phyloP scores from a whole-genome alignment of 306 rosid species.

The Cucurbita pepo region DNA sequence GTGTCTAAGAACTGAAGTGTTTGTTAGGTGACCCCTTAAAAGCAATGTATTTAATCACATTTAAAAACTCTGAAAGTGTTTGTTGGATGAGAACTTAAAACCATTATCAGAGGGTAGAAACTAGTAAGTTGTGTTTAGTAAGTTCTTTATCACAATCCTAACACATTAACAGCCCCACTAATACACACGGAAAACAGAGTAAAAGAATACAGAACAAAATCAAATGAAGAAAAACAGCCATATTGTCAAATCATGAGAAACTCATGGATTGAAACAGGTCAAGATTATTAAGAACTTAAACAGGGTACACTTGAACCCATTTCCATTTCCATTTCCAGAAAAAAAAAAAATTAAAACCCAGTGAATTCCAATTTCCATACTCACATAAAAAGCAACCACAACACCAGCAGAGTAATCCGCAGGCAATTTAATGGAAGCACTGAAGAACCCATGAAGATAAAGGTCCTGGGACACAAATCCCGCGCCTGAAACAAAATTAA shows the following conservation, averaged over 20 bases:
- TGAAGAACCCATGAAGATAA: conserved; percentile 51
- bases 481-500: conserved; percentile 25
- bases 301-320: background rate
- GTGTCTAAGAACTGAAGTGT: no score
- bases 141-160: background rate
- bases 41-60: background rate
- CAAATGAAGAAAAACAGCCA: background rate
- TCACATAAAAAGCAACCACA: conserved; percentile 97
- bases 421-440: conserved; percentile 61
- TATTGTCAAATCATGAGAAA: background rate
- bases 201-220: background rate
- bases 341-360: background rate
- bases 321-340: background rate
- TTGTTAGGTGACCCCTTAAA: background rate
- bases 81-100: no score
- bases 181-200: background rate
- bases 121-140: no score
- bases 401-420: conserved; percentile 61
- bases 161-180: background rate
- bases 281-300: background rate
- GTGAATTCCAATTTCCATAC: conserved; percentile 6
- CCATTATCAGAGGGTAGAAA: no score
- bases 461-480: conserved; percentile 64
- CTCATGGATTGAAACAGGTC: background rate
- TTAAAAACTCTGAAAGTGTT: background rate